Evolutionary conservation across 805 yeast species (phyloP).

Genomic region (Saccharomyces cerevisiae): DNA sequence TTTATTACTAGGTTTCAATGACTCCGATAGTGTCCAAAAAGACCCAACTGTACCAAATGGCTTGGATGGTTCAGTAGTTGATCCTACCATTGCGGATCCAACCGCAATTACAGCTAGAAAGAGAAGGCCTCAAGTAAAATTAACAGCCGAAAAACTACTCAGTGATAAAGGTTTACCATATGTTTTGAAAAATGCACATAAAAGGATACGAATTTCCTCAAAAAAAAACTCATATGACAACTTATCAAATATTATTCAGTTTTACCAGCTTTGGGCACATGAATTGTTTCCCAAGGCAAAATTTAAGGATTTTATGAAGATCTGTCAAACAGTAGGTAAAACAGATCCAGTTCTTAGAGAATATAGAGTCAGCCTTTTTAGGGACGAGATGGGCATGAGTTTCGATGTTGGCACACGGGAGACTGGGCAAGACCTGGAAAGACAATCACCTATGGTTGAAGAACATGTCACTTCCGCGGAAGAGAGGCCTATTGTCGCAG

Average conservation of each 20-base stretch:
- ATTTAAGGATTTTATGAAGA: conserved; percentile 57
- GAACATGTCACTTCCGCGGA: too few relatives aligned
- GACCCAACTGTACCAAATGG: conserved; percentile 10
- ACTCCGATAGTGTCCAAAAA: conserved; percentile 1
- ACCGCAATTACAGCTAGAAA: conserved; percentile 16
- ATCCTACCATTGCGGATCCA: conserved; percentile 22
- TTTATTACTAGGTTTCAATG: not conserved
- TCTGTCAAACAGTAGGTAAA: conserved; percentile 44
- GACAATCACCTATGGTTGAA: not conserved
- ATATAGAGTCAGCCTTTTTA: conserved; percentile 34
- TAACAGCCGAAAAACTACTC: conserved; percentile 45
- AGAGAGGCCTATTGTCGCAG: not conserved
- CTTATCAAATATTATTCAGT: conserved; percentile 35
- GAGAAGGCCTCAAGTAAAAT: conserved; percentile 33
- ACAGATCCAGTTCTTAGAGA: conserved; percentile 35
- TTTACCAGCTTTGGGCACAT: conserved; percentile 73
- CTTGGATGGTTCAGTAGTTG: conserved; percentile 5
- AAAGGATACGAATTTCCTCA: conserved; percentile 29
- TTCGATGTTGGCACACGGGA: not conserved
- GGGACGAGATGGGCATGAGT: conserved; percentile 31
- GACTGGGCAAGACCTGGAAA: not conserved
- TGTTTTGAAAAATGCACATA: conserved; percentile 33
- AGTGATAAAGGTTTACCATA: conserved; percentile 51
- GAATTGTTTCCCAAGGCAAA: conserved; percentile 70
- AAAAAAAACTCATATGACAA: conserved; percentile 21